Conservation (phyloP, 2,329 filamentous ascomycete species). For the Ploettnerulaceae sp. region DNA sequence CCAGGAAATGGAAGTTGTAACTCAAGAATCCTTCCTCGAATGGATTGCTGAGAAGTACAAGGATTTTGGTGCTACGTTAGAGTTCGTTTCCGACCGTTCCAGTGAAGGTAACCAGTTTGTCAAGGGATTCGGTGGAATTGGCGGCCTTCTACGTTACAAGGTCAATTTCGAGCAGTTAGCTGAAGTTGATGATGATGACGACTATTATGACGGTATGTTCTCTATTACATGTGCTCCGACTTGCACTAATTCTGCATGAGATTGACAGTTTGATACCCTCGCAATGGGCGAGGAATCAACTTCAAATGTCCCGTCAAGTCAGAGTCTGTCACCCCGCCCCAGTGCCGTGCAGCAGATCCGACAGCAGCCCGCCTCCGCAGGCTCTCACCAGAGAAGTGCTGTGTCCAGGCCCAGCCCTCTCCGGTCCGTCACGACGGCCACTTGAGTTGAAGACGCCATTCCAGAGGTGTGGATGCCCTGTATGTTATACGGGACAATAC, state of each 20-base stretch:
- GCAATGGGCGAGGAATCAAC: slow-evolving; percentile 78
- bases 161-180: slow-evolving; percentile 99
- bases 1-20: slow-evolving; percentile 92
- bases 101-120: slow-evolving; percentile 99
- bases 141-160: slow-evolving; percentile 96
- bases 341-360: slow-evolving; percentile 41
- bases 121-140: slow-evolving; percentile 98
- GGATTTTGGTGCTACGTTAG: slow-evolving; percentile 90
- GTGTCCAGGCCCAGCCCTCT: slow-evolving; percentile 62
- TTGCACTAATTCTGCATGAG: slow-evolving; percentile 36
- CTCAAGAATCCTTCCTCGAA: slow-evolving; percentile 91
- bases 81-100: slow-evolving; percentile 96
- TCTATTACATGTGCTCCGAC: background rate
- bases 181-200: slow-evolving; percentile 84
- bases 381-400: slow-evolving; percentile 35
- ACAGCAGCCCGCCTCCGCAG: slow-evolving; percentile 34
- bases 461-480: slow-evolving; percentile 19
- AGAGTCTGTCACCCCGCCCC: slow-evolving; percentile 40
- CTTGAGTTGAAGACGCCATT: slow-evolving; percentile 32
- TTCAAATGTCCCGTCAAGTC: slow-evolving; percentile 51
- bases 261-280: slow-evolving; percentile 91
- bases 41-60: slow-evolving; percentile 99
- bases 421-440: slow-evolving; percentile 58
- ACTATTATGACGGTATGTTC: slow-evolving; percentile 71
- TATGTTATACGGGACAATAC: background rate